Percentiles rank a stretch among this genome's conserved stretches.
Evolutionary conservation across 2,329 filamentous ascomycete species (phyloP).

Genomic region (Trichoderma hamatum): DNA sequence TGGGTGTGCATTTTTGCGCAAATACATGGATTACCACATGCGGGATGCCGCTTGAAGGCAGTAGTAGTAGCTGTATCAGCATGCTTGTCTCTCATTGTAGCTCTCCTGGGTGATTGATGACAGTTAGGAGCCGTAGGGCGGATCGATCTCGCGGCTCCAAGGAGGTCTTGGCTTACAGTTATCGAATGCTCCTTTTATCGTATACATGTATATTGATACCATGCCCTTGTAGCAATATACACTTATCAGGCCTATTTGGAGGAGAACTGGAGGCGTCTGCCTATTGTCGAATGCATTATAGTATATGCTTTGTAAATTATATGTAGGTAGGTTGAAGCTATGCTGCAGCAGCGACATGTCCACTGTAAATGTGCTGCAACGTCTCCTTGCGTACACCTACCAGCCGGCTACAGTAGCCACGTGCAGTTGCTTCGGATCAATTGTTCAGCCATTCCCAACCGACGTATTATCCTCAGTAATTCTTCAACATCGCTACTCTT

Average conservation of each 20-base stretch:
- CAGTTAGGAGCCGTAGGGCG: not conserved
- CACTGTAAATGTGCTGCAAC: not conserved
- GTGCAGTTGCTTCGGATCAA: slow-evolving; percentile 14
- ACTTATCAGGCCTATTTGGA: not conserved
- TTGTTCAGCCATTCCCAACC: not conserved
- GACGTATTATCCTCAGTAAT: not conserved
- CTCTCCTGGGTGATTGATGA: not conserved
- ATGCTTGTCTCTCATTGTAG: not conserved
- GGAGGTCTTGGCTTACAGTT: not conserved
- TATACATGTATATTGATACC: too few relatives aligned
- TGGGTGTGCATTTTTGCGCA: not conserved
- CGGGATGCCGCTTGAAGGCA: not conserved
- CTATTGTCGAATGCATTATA: not conserved
- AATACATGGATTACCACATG: not conserved
- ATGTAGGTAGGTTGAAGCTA: not conserved
- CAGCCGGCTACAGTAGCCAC: not conserved
- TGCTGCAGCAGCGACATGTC: not conserved
- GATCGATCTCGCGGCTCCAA: not conserved
- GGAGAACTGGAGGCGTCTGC: not conserved
- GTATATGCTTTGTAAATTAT: not conserved
- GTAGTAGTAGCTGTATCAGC: not conserved
- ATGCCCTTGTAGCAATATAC: not conserved
- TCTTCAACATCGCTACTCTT: not conserved
- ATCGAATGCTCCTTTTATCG: not conserved
- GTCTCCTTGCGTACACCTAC: not conserved